Conservation (phyloP, 176 grass and related monocot genomes). For the Oryza coarctata region DNA sequence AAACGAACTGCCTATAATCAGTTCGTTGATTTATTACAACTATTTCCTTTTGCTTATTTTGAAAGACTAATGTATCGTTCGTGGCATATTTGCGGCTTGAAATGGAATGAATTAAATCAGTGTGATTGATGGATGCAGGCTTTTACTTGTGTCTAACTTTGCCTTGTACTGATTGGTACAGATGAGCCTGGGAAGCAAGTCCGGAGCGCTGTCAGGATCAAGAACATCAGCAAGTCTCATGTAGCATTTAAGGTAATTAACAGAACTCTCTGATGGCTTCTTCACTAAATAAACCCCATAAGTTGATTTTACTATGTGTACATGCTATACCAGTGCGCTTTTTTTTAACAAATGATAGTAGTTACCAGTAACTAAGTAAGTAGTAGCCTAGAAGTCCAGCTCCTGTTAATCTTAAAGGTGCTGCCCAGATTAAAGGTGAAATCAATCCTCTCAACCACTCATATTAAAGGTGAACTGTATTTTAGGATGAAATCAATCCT, state of each 20-base stretch:
- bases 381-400: background rate
- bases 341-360: background rate
- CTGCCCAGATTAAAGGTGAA: background rate
- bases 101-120: background rate
- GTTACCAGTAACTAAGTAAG: background rate
- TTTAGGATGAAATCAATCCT: background rate
- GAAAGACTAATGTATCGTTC: background rate
- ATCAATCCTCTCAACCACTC: background rate
- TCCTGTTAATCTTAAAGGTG: background rate
- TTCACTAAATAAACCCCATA: background rate
- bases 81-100: background rate
- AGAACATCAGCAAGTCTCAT: conserved; percentile 98
- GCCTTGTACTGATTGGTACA: conserved; percentile 36
- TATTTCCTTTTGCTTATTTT: background rate
- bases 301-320: background rate
- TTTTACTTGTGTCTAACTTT: conserved; percentile 11
- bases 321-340: background rate
- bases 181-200: conserved; percentile 96
- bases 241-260: conserved; percentile 84
- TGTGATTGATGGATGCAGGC: background rate
- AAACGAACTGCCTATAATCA: background rate
- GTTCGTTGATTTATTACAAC: background rate
- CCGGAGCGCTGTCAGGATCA: conserved; percentile 84
- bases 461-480: background rate
- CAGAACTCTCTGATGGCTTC: background rate